Evolutionary conservation across 208 protist genomes (phyloP), one percentile per base, ranked within the genome.

Genomic region (Balamuthia mandrillaris): DNA sequence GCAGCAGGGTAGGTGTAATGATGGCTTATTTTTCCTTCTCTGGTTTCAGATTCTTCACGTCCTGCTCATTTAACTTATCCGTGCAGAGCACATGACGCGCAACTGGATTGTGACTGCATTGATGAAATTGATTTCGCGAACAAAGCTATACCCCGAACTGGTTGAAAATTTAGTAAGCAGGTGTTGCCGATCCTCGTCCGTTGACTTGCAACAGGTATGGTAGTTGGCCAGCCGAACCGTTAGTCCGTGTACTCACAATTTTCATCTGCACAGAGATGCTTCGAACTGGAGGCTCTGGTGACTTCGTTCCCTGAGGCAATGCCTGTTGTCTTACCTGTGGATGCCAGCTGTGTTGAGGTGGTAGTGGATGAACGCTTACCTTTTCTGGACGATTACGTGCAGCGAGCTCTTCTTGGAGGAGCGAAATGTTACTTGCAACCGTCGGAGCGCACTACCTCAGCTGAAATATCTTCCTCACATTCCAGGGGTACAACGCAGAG

Each of bases 361-460:
- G 29, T 68, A 37, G 56, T 84, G 54, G 78, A 84, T 45, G 4
- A 84, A 37, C 31, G 61, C 45, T 33, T 89, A 16, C 86, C 77
- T 33, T 87, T 91, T 54, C 70, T 91, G 3, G 84, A 91, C 44
- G 47, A 37, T n/a, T 88, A 60, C 39, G 89, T 91, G 41, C 66
- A 54, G n/a, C 49, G n/a, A 56, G 49, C 49, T n/a, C 49, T 56
- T 56, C n/a, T n/a, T 18, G n/a, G n/a, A n/a, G 49, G 18, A 56
- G 49, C 49, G 18, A 56, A 56, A 56, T n/a, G 18, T 56, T 56
- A 24, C 49, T 24, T 56, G 18, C n/a, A 56, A 18, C 18, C 18
- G 60, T 44, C 29, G 29, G 33, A 66, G 60, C 31, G 37, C 29
- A 18, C 60, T 0, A 37, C 60, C 1, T 35, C 41, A 2, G 66